Evolutionary conservation across 345 rosid genomes (phyloP).

Genomic region (Toxicodendron radicans): DNA sequence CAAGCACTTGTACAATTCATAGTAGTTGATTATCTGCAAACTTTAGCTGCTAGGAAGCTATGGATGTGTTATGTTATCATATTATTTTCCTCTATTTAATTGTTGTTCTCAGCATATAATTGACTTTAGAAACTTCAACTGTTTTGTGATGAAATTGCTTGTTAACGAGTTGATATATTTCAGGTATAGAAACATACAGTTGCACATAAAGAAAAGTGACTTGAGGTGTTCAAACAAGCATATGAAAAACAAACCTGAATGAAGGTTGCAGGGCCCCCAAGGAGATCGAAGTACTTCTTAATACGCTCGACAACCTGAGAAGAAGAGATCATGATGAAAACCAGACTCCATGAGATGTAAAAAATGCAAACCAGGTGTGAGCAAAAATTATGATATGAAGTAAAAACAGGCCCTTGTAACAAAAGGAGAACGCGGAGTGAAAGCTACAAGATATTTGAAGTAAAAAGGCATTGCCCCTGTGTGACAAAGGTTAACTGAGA

Average conservation of each 20-base stretch:
- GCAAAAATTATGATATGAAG: background rate
- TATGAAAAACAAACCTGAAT: slow-evolving; percentile 58
- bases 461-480: background rate
- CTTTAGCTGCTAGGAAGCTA: background rate
- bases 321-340: background rate
- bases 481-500: background rate
- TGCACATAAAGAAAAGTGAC: background rate
- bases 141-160: background rate
- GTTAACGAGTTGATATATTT: background rate
- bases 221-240: background rate
- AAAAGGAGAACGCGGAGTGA: background rate
- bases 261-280: slow-evolving; percentile 97
- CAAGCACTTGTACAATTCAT: too few relatives aligned
- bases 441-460: background rate
- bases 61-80: background rate
- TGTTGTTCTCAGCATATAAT: background rate
- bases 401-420: background rate
- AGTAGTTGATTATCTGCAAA: background rate
- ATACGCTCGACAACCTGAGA: slow-evolving; percentile 66
- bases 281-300: slow-evolving; percentile 86
- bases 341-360: background rate
- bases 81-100: background rate
- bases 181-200: background rate
- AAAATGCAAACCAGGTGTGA: background rate
- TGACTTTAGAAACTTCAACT: background rate